Conservation (phyloP, 73 alveolate species). For the Paramecium sexaurelia region DNA sequence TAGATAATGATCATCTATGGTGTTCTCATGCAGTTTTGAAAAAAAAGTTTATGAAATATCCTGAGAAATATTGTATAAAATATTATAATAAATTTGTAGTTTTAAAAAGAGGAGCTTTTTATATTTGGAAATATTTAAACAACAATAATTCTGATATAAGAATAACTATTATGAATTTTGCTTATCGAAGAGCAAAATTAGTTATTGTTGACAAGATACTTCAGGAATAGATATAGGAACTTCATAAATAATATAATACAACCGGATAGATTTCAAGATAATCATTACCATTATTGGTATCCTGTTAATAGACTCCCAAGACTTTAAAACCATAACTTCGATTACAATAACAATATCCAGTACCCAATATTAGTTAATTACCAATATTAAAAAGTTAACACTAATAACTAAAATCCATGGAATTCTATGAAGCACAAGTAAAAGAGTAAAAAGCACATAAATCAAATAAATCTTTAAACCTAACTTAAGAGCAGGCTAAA, state of each 20-base stretch:
- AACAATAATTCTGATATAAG: constrained; percentile 1
- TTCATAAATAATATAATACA: not conserved
- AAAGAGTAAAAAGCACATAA: constrained; percentile 1
- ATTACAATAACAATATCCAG: not conserved
- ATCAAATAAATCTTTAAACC: not conserved
- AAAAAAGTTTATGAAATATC: constrained; percentile 31
- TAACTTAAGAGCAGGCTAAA: constrained; percentile 1
- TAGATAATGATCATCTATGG: constrained; percentile 49
- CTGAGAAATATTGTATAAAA: constrained; percentile 28
- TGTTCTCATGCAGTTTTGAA: not conserved
- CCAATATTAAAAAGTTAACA: constrained; percentile 2
- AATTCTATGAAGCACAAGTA: not conserved
- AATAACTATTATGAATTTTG: constrained; percentile 1
- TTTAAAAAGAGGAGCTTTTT: constrained; percentile 28
- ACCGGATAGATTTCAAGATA: not conserved
- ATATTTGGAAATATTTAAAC: constrained; percentile 2
- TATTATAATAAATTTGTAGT: not conserved
- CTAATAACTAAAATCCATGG: not conserved
- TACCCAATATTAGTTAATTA: not conserved
- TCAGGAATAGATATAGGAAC: not conserved
- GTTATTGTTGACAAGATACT: not conserved
- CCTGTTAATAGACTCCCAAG: not conserved
- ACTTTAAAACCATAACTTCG: not conserved
- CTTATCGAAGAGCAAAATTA: not conserved
- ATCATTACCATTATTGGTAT: not conserved